Conservation (phyloP, 192 early-diverging fungal species). For the Backusella mclennaniae region DNA sequence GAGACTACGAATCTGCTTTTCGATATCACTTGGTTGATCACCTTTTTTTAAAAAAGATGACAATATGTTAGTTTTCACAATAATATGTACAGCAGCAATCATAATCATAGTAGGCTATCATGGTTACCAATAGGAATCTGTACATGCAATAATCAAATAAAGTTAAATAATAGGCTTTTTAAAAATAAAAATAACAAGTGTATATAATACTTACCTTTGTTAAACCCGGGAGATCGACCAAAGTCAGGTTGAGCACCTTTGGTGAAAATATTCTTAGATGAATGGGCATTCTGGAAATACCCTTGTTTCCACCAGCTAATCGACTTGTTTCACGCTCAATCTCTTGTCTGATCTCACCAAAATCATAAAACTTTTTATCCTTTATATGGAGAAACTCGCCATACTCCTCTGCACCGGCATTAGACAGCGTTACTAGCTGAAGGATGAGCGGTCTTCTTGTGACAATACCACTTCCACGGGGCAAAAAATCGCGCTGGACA, state of each 20-base stretch:
- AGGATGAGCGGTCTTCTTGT: constrained; percentile 80
- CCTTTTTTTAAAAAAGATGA: constrained; percentile 40
- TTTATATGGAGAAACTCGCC: constrained; percentile 78
- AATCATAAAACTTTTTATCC: constrained; percentile 73
- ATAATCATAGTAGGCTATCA: background rate
- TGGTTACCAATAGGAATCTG: constrained; percentile 42
- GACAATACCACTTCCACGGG: constrained; percentile 86
- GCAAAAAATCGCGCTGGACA: constrained; percentile 97
- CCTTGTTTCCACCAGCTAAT: constrained; percentile 78
- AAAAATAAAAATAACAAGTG: background rate
- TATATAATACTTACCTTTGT: constrained; percentile 57
- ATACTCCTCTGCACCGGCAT: constrained; percentile 32
- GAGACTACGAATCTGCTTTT: constrained; percentile 73
- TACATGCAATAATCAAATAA: background rate
- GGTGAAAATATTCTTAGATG: constrained; percentile 76
- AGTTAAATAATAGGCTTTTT: background rate
- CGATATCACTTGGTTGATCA: constrained; percentile 82
- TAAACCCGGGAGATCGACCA: constrained; percentile 81
- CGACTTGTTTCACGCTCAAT: constrained; percentile 80
- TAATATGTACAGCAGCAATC: background rate
- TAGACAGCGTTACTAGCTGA: constrained; percentile 61
- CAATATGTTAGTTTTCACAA: background rate
- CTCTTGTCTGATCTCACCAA: constrained; percentile 73
- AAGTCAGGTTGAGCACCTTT: constrained; percentile 75
- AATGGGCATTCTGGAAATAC: constrained; percentile 73